Conservation (phyloP, 192 early-diverging fungal genomes). For the Coemansia sp. region DNA sequence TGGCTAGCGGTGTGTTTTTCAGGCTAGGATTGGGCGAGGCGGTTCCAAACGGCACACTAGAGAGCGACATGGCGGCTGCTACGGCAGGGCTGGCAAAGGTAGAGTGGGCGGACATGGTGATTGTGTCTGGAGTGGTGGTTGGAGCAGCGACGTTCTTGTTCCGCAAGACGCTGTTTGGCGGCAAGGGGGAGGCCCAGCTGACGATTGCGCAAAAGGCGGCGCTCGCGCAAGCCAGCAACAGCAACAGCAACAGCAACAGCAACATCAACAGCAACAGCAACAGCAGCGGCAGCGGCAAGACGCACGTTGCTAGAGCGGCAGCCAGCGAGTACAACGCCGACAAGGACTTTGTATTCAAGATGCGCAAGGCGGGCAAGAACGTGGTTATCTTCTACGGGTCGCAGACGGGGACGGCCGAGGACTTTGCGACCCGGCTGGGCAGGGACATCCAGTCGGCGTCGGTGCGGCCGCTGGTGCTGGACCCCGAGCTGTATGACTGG, state of each 20-base stretch:
- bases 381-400: slow-evolving; percentile 94
- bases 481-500: slow-evolving; percentile 93
- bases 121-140: slow-evolving; percentile 45
- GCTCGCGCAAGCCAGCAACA: neutral
- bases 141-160: slow-evolving; percentile 52
- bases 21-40: neutral
- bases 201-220: slow-evolving; percentile 35
- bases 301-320: too few relatives aligned
- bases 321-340: slow-evolving; percentile 32
- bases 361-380: slow-evolving; percentile 61
- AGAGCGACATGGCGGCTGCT: slow-evolving; percentile 6
- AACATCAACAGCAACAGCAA: too few relatives aligned
- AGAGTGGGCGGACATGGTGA: slow-evolving; percentile 53
- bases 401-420: slow-evolving; percentile 99
- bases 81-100: slow-evolving; percentile 15
- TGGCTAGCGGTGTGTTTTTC: slow-evolving; percentile 1
- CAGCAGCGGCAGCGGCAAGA: too few relatives aligned
- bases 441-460: slow-evolving; percentile 71
- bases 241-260: too few relatives aligned
- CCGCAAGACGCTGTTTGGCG: slow-evolving; percentile 48
- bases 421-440: slow-evolving; percentile 87
- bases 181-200: slow-evolving; percentile 16
- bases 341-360: slow-evolving; percentile 52
- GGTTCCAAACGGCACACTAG: neutral
- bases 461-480: slow-evolving; percentile 74